Conservation (phyloP, 768 basidiomycete species). For the Cytidiella melzeri region DNA sequence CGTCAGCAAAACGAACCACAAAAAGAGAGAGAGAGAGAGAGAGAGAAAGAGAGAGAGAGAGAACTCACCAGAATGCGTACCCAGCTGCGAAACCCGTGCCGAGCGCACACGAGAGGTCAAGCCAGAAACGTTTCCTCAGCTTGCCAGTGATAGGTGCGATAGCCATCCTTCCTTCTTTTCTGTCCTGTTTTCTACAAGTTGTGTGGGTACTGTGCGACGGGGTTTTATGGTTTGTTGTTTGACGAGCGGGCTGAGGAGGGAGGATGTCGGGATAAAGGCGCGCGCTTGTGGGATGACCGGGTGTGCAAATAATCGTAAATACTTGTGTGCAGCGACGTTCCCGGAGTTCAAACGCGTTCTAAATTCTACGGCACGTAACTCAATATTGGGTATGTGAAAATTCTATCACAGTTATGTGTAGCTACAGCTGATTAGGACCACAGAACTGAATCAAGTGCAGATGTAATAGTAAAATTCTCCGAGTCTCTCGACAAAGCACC, state of each 20-base stretch:
- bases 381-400: too few species aligned
- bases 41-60: neutral
- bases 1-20: conserved; percentile 14
- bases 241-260: neutral
- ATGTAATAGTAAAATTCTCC: too few species aligned
- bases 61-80: conserved; percentile 78
- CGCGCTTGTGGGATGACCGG: neutral
- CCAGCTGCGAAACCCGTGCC: conserved; percentile 72
- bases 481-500: too few species aligned
- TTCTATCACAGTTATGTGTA: too few species aligned
- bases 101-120: conserved; percentile 68
- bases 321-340: neutral
- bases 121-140: conserved; percentile 89
- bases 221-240: conserved; percentile 1
- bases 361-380: too few species aligned
- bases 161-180: conserved; percentile 45
- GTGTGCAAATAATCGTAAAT: neutral
- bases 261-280: neutral
- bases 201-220: neutral
- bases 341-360: too few species aligned
- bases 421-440: too few species aligned
- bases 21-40: conserved; percentile 19
- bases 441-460: too few species aligned
- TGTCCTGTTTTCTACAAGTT: neutral
- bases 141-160: conserved; percentile 91